Base-by-base conservation (phyloP, 192 early-diverging fungal species). In the Linnemannia exigua region DNA sequence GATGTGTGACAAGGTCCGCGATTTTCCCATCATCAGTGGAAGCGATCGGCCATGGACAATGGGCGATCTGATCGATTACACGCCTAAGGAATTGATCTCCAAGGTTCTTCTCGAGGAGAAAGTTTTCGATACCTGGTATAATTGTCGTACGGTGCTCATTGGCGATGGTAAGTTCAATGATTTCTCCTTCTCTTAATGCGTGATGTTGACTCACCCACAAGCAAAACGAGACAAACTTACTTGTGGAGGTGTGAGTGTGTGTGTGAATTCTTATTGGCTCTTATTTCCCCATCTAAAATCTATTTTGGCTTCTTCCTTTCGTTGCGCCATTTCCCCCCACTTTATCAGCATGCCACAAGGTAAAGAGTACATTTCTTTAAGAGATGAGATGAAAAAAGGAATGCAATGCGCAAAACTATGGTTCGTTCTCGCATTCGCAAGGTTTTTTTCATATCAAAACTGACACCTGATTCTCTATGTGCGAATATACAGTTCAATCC, bases 91-190 rank as follows among this genome's bases (percentile, higher is more conserved):
- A 22, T 15, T 74, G 35, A 74, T 74, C 37, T 37, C 33, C 16
- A 54, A 74, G 19, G 72, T 74, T 0, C 19, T 61, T 3, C 19
- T 76, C n/a, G 74, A 76, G 46, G 74, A 67, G 22, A 76, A 76
- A 31, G 25, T 76, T 3, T 76, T 76, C 19, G 74, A 76, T 25
- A 76, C 74, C 6, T 76, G 74, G 74, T 76, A 76, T 38, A 38
- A 5, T 1, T 20, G 58, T 7, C 19, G 74, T 2, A 67, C 74
- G 1, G 74, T 76, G n/a, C 74, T 76, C 3, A 20, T 76, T 14
- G 74, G 74, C 7, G 74, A 76, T 47, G 74, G 74, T 76, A 67
- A 66, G 74, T 44, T n/a, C 0, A n/a, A 50, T n/a, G n/a, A n/a
- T n/a, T n/a, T n/a, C n/a, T n/a, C n/a, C n/a, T n/a, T n/a, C n/a